Percentiles rank a stretch among this genome's conserved stretches.
phyloP scores from a whole-genome alignment of 352 stramenopile genomes.

The Pythium rhizo-oryzae region DNA sequence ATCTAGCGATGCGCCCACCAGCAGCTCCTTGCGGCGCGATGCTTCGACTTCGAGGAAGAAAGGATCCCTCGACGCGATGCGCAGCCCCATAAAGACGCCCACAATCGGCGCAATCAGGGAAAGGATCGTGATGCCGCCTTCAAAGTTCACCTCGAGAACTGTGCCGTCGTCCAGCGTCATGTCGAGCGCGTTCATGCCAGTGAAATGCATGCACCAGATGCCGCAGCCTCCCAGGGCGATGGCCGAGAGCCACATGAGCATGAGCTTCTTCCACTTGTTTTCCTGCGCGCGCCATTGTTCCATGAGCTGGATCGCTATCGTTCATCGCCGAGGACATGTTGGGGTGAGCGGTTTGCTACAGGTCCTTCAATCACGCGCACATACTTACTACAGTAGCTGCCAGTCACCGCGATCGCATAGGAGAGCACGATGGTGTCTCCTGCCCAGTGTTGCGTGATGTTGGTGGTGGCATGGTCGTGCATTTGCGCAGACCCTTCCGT shows the following conservation, averaged over 20 bases:
- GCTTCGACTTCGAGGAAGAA: constrained; percentile 75
- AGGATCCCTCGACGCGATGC: constrained; percentile 57
- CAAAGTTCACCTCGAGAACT: constrained; percentile 53
- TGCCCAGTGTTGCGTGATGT: constrained; percentile 49
- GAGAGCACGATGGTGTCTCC: constrained; percentile 49
- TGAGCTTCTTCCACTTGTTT: constrained; percentile 39
- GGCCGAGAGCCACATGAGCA: constrained; percentile 45
- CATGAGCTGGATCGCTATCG: constrained; percentile 68
- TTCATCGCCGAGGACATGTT: no score
- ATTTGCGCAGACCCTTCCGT: background rate
- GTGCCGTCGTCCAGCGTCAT: constrained; percentile 46
- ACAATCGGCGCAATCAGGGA: constrained; percentile 59
- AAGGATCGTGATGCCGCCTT: constrained; percentile 52
- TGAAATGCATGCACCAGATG: constrained; percentile 82
- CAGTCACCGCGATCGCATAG: constrained; percentile 55
- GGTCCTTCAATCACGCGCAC: no score
- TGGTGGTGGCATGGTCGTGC: background rate
- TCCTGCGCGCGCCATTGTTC: constrained; percentile 61
- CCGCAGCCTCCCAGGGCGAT: constrained; percentile 62
- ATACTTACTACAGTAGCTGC: constrained; percentile 58
- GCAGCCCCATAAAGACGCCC: constrained; percentile 62
- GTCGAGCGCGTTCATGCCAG: constrained; percentile 63
- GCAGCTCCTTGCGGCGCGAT: constrained; percentile 49
- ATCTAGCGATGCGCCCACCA: constrained; percentile 19
- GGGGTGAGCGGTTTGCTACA: no score